Base-by-base conservation (phyloP, 257 asterid species). In the Cynanchum wilfordii region DNA sequence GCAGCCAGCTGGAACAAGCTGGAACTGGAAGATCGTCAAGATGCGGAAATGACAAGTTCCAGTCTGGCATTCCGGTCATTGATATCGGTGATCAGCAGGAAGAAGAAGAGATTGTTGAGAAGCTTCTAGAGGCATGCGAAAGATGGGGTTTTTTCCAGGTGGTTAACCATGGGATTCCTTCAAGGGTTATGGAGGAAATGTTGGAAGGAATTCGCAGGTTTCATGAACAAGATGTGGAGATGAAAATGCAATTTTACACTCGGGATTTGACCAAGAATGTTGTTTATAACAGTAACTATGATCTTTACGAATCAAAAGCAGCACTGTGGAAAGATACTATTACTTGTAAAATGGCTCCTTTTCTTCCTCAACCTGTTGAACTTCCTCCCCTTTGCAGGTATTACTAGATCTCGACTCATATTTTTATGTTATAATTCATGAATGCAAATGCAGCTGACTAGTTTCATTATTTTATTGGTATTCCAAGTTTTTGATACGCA, bases 251-350 rank as follows among this genome's bases (percentile, higher is more conserved):
- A 20, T 66, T 66, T 30, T 66, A 66, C 30, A 38, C 30, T 15
- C 7, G 71, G 4, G 71, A 66, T 42, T 13, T 19, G 2, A n/a
- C 55, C 7, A 44, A 22, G 20, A 38, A 42, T 22, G 50, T 66
- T 66, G 19, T 40, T 24, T 66, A 66, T 66, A 40, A 36, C 4
- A 36, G 71, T 6, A 66, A 42, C 25, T 66, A 38, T 40, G 29
- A 24, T 79, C 76, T 80, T 79, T 78, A 73, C 40, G 38, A 55
- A 58, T 55, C 60, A 25, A 49, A 64, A 68, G 68, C 71, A 19
- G 69, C 73, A 19, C 67, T 13, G 27, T 29, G 25, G 20, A 69
- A 6, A 69, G 68, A 29, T 45, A 38, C 71, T 5, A 24, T 67
- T 10, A 49, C 51, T 13, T 40, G 10, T 15, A 42, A 24, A n/a